Conservation (phyloP, 2,329 filamentous ascomycete genomes). For the Calonectria crousiana region DNA sequence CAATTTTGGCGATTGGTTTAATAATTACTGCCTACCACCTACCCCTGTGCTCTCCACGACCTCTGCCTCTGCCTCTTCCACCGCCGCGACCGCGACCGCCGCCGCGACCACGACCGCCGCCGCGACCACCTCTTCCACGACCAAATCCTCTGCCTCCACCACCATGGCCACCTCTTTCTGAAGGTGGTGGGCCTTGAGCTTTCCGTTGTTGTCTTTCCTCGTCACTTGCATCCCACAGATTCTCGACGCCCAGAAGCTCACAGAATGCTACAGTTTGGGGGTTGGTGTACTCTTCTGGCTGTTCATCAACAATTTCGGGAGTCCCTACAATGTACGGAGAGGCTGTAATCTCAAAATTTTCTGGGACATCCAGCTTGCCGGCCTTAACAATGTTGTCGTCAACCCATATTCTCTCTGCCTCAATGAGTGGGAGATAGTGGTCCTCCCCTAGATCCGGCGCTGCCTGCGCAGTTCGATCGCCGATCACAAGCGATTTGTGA, state of each 20-base stretch:
- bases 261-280: conserved; percentile 89
- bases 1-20: not conserved
- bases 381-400: conserved; percentile 76
- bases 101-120: conserved; percentile 41
- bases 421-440: conserved; percentile 76
- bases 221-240: conserved; percentile 79
- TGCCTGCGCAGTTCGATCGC: conserved; percentile 65
- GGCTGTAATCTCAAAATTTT: conserved; percentile 83
- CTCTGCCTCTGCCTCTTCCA: conserved; percentile 25
- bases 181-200: conserved; percentile 66
- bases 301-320: conserved; percentile 69
- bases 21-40: conserved; percentile 36
- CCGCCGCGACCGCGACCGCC: conserved; percentile 43
- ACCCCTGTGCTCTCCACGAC: conserved; percentile 32
- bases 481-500: conserved; percentile 72
- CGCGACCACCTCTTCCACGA: conserved; percentile 48
- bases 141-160: conserved; percentile 52
- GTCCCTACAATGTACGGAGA: conserved; percentile 73
- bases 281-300: conserved; percentile 86
- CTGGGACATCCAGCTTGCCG: conserved; percentile 75
- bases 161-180: conserved; percentile 51
- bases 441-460: conserved; percentile 76
- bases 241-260: conserved; percentile 79
- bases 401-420: conserved; percentile 82
- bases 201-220: conserved; percentile 75